Percentiles rank a stretch among this genome's conserved stretches.
These are phyloP conservation scores for Zygoascus hellenicus DNA, from an alignment of 1,139 yeast species.

Conservation along the genomic window DNA sequence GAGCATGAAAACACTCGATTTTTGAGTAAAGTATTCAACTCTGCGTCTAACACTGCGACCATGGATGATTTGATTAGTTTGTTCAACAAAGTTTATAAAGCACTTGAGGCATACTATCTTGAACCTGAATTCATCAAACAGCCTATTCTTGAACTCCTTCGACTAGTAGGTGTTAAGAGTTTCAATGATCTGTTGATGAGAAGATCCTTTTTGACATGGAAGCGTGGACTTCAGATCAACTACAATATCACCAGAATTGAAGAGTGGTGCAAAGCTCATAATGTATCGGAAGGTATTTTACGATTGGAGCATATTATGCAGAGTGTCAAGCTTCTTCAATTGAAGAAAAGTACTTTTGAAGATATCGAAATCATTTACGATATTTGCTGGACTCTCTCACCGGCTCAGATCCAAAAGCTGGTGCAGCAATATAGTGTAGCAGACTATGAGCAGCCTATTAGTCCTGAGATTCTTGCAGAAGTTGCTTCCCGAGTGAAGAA, in stretches of 20 bases:
- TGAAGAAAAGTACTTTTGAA: slow-evolving; percentile 81
- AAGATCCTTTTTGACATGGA: slow-evolving; percentile 93
- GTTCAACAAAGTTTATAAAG: slow-evolving; percentile 87
- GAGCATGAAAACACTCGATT: slow-evolving; percentile 85
- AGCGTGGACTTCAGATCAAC: slow-evolving; percentile 93
- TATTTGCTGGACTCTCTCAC: slow-evolving; percentile 89
- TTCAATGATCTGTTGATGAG: slow-evolving; percentile 96
- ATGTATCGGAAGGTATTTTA: slow-evolving; percentile 82
- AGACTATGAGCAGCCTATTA: slow-evolving; percentile 92
- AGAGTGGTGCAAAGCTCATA: slow-evolving; percentile 98
- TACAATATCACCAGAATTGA: slow-evolving; percentile 94
- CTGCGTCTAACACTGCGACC: slow-evolving; percentile 55
- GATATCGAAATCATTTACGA: slow-evolving; percentile 93
- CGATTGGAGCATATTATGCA: slow-evolving; percentile 86
- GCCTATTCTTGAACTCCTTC: slow-evolving; percentile 76
- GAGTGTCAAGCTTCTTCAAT: slow-evolving; percentile 88
- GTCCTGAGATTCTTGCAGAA: slow-evolving; percentile 73
- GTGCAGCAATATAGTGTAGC: slow-evolving; percentile 87
- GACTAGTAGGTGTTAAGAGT: slow-evolving; percentile 87
- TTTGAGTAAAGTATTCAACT: slow-evolving; percentile 75
- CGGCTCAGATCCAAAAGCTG: slow-evolving; percentile 88
- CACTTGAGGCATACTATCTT: slow-evolving; percentile 86
- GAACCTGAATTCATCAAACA: slow-evolving; percentile 82
- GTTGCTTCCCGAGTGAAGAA: slow-evolving; percentile 82
- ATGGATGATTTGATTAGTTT: slow-evolving; percentile 94